Base-by-base conservation (phyloP, 768 basidiomycete genomes). In the Xanthoconium purpureum region DNA sequence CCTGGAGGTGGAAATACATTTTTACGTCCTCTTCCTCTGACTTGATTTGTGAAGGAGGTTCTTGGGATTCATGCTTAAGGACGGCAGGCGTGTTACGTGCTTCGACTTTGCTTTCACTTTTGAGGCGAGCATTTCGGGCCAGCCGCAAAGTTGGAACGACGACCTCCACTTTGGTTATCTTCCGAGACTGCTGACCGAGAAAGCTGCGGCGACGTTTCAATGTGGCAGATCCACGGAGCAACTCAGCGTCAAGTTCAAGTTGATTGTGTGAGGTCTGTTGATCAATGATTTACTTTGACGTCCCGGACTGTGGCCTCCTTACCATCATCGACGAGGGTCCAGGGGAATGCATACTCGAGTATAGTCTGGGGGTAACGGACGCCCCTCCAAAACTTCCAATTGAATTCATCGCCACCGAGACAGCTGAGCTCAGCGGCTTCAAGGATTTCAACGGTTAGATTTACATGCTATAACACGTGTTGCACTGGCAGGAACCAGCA, bases 91-190 rank as follows among this genome's bases (percentile, higher is more conserved):
- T 28, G 37, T 1, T 14, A 6, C 6, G n/a, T 15, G 15, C 44
- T 8, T 35, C 24, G 24, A 24, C 24, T 29, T 20, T 32, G 30
- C n/a, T 9, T 49, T 28, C 24, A 17, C 38, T 5, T 48, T 47
- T 13, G 40, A 39, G 45, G 24, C 17, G 47, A 17, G 33, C 53
- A 36, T 55, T 15, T 47, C n/a, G 44, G 47, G 47, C 6, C 39
- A 52, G 47, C n/a, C 40, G 36, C 55, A 55, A 32, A 20, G 54
- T 52, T 9, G 51, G 47, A 11, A 56, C 36, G 45, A 58, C 49
- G 47, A 61, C 61, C 50, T 61, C 50, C 24, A 46, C 52, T 30
- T 37, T 53, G 45, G 30, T 56, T 30, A 42, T 12, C 52, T 47
- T 54, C 54, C 24, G 47, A 18, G 48, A 33, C 2, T 11, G 43